Percentiles rank a stretch among this genome's conserved stretches.
Evolutionary conservation across 2,329 filamentous ascomycete species (phyloP).

Genomic region (Davidsoniella australis): DNA sequence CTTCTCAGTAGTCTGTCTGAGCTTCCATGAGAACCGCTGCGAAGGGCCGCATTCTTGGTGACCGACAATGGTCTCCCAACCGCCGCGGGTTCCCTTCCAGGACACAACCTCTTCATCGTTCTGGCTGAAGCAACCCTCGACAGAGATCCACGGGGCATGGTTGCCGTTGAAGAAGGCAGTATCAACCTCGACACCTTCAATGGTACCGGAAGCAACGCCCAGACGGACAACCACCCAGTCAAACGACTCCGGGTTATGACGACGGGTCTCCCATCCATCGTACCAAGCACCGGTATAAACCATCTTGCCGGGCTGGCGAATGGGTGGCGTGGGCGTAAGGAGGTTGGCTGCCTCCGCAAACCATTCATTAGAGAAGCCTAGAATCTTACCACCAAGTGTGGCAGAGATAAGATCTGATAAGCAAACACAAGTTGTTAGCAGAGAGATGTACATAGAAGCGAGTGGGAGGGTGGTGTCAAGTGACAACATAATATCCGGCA

Average conservation of each 20-base stretch:
- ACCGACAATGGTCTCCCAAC: constrained; percentile 57
- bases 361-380: constrained; percentile 52
- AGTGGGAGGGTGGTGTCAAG: neutral
- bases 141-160: constrained; percentile 61
- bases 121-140: constrained; percentile 55
- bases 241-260: constrained; percentile 46
- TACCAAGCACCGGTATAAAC: constrained; percentile 55
- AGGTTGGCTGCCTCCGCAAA: constrained; percentile 50
- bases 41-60: constrained; percentile 57
- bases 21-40: constrained; percentile 56
- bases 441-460: neutral
- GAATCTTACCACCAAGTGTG: constrained; percentile 43
- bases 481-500: neutral
- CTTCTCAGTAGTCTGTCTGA: constrained; percentile 40
- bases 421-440: constrained; percentile 2
- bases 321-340: constrained; percentile 44
- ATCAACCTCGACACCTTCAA: constrained; percentile 62
- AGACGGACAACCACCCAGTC: constrained; percentile 52
- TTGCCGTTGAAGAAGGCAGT: constrained; percentile 72
- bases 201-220: constrained; percentile 52
- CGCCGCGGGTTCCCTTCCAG: constrained; percentile 39
- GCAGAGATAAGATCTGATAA: constrained; percentile 41
- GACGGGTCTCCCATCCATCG: constrained; percentile 52
- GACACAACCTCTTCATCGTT: constrained; percentile 46
- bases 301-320: constrained; percentile 49